phyloP scores from a whole-genome alignment of 805 yeast species.

The Henningerozyma blattae region DNA sequence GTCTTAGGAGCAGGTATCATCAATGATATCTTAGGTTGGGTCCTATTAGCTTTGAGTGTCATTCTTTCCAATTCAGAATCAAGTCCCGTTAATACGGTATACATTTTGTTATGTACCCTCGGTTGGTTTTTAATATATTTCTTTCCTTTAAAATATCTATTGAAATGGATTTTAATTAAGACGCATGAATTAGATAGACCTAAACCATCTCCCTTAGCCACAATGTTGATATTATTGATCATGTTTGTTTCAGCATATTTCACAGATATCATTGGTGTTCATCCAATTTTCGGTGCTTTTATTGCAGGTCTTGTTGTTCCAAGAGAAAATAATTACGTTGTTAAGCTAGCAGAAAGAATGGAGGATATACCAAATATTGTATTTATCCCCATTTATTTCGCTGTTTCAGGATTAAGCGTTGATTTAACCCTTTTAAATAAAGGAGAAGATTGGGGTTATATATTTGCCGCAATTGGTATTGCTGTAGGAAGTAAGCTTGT shows the following conservation, averaged over 20 bases:
- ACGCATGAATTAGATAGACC: conserved; percentile 49
- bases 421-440: conserved; percentile 49
- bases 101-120: conserved; percentile 49
- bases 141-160: conserved; percentile 41
- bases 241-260: conserved; percentile 61
- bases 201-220: conserved; percentile 49
- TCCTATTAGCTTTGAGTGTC: conserved; percentile 60
- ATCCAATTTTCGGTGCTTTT: conserved; percentile 79
- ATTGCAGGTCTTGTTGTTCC: conserved; percentile 68
- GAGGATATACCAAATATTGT: conserved; percentile 67
- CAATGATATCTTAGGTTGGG: conserved; percentile 76
- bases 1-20: conserved; percentile 79
- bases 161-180: conserved; percentile 34
- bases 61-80: conserved; percentile 64
- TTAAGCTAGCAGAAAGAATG: conserved; percentile 57
- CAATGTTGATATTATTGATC: conserved; percentile 40
- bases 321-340: conserved; percentile 61
- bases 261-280: conserved; percentile 78
- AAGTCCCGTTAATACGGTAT: conserved; percentile 51
- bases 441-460: conserved; percentile 72
- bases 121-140: conserved; percentile 59
- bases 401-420: conserved; percentile 63
- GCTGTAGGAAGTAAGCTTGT: conserved; percentile 57
- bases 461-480: conserved; percentile 50
- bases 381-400: conserved; percentile 68